Conservation (phyloP, 2,329 filamentous ascomycete species). For the Ophioceras dolichostomum region DNA sequence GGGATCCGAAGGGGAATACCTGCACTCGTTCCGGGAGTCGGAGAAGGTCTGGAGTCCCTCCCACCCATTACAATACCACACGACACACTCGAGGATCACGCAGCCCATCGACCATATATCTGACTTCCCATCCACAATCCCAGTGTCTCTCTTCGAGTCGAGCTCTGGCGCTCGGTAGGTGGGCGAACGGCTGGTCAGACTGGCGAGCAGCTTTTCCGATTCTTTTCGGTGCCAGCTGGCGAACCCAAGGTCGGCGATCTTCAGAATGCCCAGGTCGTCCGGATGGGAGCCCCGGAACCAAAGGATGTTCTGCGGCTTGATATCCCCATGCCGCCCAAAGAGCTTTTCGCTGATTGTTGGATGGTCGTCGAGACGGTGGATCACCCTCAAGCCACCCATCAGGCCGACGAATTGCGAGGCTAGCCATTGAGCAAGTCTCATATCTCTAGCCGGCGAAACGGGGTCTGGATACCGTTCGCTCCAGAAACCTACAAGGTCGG, state of each 20-base stretch:
- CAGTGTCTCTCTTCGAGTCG: too few relatives aligned
- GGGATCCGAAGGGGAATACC: too few relatives aligned
- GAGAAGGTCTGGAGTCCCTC: neutral
- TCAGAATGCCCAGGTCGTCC: slow-evolving; percentile 1
- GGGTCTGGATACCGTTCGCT: slow-evolving; percentile 3
- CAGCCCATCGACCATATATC: slow-evolving; percentile 12
- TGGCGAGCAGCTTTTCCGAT: neutral
- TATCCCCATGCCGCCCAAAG: slow-evolving; percentile 8
- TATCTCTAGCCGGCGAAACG: neutral
- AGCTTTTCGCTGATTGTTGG: slow-evolving; percentile 6
- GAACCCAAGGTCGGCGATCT: slow-evolving; percentile 7
- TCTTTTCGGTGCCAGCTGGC: slow-evolving; percentile 3
- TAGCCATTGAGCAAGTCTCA: slow-evolving; percentile 6
- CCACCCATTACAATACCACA: neutral
- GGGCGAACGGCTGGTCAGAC: neutral
- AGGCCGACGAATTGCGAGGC: slow-evolving; percentile 7
- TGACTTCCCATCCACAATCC: neutral
- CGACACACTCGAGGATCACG: slow-evolving; percentile 10
- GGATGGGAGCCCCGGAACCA: slow-evolving; percentile 8
- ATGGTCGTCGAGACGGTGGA: too few relatives aligned
- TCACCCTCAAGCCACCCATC: slow-evolving; percentile 4
- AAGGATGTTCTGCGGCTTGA: slow-evolving; percentile 13
- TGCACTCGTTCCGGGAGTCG: too few relatives aligned
- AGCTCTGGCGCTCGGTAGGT: slow-evolving; percentile 6
- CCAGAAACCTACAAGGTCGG: slow-evolving; percentile 4